phyloP scores from a whole-genome alignment of 352 stramenopile genomes.

The Thalassiosira ordinaria region DNA sequence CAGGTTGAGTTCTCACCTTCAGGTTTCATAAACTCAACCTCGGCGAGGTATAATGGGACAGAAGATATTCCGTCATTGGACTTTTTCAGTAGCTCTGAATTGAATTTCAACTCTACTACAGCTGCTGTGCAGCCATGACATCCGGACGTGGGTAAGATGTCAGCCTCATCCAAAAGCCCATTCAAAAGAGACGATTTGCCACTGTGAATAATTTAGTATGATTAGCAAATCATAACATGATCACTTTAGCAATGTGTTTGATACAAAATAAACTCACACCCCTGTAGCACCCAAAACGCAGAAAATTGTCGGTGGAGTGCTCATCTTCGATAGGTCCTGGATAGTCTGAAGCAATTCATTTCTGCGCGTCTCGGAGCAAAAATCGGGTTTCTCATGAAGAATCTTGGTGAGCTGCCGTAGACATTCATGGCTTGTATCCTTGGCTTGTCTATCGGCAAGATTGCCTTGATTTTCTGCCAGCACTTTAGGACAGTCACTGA shows the following conservation, averaged over 20 bases:
- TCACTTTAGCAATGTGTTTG: neutral
- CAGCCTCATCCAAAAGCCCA: constrained; percentile 56
- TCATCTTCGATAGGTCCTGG: neutral
- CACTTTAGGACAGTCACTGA: neutral
- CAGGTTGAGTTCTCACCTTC: too few species aligned
- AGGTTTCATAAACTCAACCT: constrained; percentile 21
- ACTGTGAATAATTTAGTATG: constrained; percentile 7
- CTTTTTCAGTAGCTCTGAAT: constrained; percentile 31
- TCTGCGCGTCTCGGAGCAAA: constrained; percentile 35
- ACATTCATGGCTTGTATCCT: constrained; percentile 16
- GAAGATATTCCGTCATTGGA: too few species aligned
- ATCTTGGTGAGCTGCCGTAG: constrained; percentile 28
- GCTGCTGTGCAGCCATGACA: constrained; percentile 53
- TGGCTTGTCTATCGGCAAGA: neutral
- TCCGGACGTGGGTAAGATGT: constrained; percentile 53
- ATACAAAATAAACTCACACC: constrained; percentile 22
- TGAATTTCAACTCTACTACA: constrained; percentile 49
- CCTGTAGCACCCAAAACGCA: constrained; percentile 55
- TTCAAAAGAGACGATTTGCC: constrained; percentile 57
- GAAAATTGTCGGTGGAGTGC: constrained; percentile 34
- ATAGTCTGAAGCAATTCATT: constrained; percentile 48
- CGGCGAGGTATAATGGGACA: constrained; percentile 36
- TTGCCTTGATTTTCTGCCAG: neutral
- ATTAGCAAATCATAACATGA: neutral
- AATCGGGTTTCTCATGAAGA: constrained; percentile 28